Percentiles rank a stretch among this genome's conserved stretches.
Conservation (phyloP, 2,329 filamentous ascomycete genomes). For the Leptoxyphium fumago region DNA sequence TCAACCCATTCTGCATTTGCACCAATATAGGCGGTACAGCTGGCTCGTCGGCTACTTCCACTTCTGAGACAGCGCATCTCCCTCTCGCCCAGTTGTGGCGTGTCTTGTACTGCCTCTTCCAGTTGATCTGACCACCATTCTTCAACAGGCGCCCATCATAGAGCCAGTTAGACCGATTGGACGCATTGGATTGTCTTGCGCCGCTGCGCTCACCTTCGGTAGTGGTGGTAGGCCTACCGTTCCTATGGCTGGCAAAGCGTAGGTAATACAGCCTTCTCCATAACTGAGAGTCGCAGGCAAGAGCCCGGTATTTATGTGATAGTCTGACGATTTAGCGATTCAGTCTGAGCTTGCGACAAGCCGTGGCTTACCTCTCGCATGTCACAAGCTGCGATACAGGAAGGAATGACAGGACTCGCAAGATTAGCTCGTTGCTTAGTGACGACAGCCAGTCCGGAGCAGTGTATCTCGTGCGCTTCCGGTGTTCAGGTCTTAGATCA, state of each 20-base stretch:
- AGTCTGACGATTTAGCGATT: slow-evolving; percentile 39
- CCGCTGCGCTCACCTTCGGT: slow-evolving; percentile 27
- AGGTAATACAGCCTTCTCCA: slow-evolving; percentile 86
- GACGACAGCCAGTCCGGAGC: slow-evolving; percentile 48
- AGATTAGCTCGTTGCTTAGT: slow-evolving; percentile 74
- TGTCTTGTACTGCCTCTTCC: slow-evolving; percentile 80
- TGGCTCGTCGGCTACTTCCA: slow-evolving; percentile 43
- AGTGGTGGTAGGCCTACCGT: slow-evolving; percentile 58
- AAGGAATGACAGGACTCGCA: slow-evolving; percentile 72
- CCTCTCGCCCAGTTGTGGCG: slow-evolving; percentile 84
- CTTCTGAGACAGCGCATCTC: slow-evolving; percentile 63
- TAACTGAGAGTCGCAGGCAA: slow-evolving; percentile 69
- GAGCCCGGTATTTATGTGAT: slow-evolving; percentile 58
- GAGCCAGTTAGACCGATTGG: slow-evolving; percentile 30
- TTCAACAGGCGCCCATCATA: slow-evolving; percentile 44
- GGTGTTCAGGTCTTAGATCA: slow-evolving; percentile 7
- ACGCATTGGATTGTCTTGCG: slow-evolving; percentile 24
- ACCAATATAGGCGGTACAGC: slow-evolving; percentile 51
- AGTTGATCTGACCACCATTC: slow-evolving; percentile 44
- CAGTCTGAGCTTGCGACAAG: background rate
- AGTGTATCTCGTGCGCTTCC: slow-evolving; percentile 31
- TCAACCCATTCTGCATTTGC: slow-evolving; percentile 60
- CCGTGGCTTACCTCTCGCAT: slow-evolving; percentile 39
- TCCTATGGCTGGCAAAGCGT: slow-evolving; percentile 71
- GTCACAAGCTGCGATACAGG: slow-evolving; percentile 51